Evolutionary conservation across 2,329 filamentous ascomycete species (phyloP).

Genomic region (Tolypocladium pustulatum): DNA sequence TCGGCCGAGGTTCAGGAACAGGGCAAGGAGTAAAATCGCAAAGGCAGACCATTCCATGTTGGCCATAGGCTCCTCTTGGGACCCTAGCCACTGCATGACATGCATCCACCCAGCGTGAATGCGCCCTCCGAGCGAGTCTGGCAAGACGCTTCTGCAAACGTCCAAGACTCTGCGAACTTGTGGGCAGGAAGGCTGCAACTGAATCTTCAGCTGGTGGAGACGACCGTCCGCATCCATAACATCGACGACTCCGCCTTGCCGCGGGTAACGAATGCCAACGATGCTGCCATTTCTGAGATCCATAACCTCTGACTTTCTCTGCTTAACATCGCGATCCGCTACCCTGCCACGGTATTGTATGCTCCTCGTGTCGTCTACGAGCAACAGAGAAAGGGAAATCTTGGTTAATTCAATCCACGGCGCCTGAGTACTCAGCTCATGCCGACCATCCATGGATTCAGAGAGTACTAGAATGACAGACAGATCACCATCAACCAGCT

Average conservation of each 20-base stretch:
- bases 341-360: constrained; percentile 45
- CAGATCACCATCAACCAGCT: constrained; percentile 54
- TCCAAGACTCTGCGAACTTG: constrained; percentile 51
- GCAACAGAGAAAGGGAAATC: constrained; percentile 51
- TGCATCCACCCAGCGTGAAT: constrained; percentile 66
- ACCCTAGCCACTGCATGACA: constrained; percentile 56
- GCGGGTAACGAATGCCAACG: constrained; percentile 45
- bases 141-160: constrained; percentile 53
- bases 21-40: constrained; percentile 50
- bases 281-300: constrained; percentile 37
- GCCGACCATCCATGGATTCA: constrained; percentile 50
- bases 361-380: constrained; percentile 47
- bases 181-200: constrained; percentile 53
- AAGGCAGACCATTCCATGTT: constrained; percentile 62
- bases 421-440: constrained; percentile 61
- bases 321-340: constrained; percentile 39
- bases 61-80: constrained; percentile 31
- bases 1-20: constrained; percentile 50
- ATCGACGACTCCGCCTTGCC: constrained; percentile 52
- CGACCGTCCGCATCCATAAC: constrained; percentile 51
- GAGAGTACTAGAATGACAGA: constrained; percentile 62
- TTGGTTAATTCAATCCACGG: constrained; percentile 65
- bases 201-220: constrained; percentile 57
- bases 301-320: constrained; percentile 33
- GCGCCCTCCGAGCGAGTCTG: constrained; percentile 46